A percentile compares a stretch with the other conserved stretches of the same genome.
Conservation (phyloP, 2,329 filamentous ascomycete genomes). For the Fusarium hainanense region DNA sequence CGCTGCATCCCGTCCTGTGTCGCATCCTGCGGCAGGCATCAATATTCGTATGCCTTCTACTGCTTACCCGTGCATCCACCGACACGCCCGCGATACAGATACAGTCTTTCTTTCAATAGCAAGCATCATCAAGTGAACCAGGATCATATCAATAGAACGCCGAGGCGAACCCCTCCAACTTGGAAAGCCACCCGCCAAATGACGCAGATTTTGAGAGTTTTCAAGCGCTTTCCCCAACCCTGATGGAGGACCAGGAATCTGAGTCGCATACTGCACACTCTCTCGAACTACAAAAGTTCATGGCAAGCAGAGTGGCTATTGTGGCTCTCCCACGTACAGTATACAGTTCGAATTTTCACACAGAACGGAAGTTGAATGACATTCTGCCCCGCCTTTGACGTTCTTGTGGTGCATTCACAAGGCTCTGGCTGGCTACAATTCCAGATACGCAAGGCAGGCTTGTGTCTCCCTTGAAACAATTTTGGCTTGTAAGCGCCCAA, state of each 20-base stretch:
- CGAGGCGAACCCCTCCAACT: not conserved
- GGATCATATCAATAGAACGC: not conserved
- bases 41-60: slow-evolving; percentile 5
- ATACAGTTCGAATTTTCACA: slow-evolving; percentile 1
- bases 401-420: slow-evolving; percentile 16
- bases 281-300: slow-evolving; percentile 26
- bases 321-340: slow-evolving; percentile 1
- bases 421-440: slow-evolving; percentile 38
- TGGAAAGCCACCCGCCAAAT: slow-evolving; percentile 5
- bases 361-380: slow-evolving; percentile 11
- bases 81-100: not conserved
- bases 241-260: not conserved
- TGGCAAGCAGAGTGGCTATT: not conserved
- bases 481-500: not conserved
- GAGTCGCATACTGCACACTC: slow-evolving; percentile 7
- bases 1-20: slow-evolving; percentile 4
- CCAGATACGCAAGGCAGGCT: slow-evolving; percentile 11
- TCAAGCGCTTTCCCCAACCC: not conserved
- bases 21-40: slow-evolving; percentile 7
- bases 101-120: not conserved
- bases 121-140: slow-evolving; percentile 3
- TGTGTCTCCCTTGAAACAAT: not conserved
- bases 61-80: slow-evolving; percentile 6
- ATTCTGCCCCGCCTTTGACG: slow-evolving; percentile 23
- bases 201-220: slow-evolving; percentile 19